Conservation (phyloP, 306 rosid genomes). For the Prunus persica region DNA sequence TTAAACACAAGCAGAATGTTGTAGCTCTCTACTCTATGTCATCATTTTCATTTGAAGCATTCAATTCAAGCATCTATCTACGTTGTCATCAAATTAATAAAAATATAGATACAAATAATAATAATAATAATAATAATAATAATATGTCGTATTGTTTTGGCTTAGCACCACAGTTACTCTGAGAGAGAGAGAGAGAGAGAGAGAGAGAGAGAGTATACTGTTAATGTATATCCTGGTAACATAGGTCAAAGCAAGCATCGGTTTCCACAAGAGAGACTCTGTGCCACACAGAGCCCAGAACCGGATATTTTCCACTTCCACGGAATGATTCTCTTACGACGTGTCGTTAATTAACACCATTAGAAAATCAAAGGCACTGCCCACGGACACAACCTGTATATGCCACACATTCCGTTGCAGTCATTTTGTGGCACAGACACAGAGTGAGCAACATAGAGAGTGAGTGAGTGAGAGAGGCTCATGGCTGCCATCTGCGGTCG, state of each 20-base stretch:
- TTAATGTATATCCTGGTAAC: neutral
- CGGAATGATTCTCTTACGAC: slow-evolving; percentile 13
- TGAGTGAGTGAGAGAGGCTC: slow-evolving; percentile 18
- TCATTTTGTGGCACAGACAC: slow-evolving; percentile 2
- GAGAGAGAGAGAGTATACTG: neutral
- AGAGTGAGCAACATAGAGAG: neutral
- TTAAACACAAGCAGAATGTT: too few relatives aligned
- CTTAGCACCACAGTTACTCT: neutral
- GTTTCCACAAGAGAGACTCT: neutral
- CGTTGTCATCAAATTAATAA: too few relatives aligned
- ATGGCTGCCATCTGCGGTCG: slow-evolving; percentile 57
- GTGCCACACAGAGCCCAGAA: neutral
- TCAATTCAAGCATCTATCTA: too few relatives aligned
- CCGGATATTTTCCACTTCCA: neutral
- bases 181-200: too few relatives aligned
- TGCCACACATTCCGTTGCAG: neutral
- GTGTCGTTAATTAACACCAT: slow-evolving; percentile 14
- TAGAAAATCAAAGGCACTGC: neutral
- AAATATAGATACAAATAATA: too few relatives aligned
- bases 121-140: too few relatives aligned
- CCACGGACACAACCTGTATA: neutral
- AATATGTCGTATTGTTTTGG: neutral
- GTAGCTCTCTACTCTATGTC: too few relatives aligned
- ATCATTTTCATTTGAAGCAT: too few relatives aligned
- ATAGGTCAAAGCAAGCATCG: neutral